Conservation (phyloP, 2,329 filamentous ascomycete genomes). For the Fusarium sp. region DNA sequence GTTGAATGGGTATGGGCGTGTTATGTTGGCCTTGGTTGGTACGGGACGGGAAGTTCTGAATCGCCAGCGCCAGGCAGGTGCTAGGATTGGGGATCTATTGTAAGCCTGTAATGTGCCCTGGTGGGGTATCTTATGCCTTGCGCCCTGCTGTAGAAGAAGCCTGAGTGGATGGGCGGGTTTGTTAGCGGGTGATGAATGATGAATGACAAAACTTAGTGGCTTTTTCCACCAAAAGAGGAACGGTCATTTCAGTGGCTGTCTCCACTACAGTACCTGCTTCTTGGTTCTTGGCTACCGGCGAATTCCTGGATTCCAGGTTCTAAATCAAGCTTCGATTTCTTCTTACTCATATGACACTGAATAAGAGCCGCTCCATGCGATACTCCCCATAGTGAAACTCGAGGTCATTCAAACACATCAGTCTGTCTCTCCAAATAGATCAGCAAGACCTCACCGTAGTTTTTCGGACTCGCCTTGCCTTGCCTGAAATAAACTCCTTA, state of each 20-base stretch:
- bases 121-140: slow-evolving; percentile 17
- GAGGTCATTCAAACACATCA: background rate
- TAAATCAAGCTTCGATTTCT: slow-evolving; percentile 5
- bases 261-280: slow-evolving; percentile 17
- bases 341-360: background rate
- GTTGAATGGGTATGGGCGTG: background rate
- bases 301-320: slow-evolving; percentile 8
- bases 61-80: slow-evolving; percentile 4
- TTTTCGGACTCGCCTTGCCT: background rate
- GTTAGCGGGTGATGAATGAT: slow-evolving; percentile 2
- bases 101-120: slow-evolving; percentile 12
- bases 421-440: background rate
- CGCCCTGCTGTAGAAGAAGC: background rate
- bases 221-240: slow-evolving; percentile 11
- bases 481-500: slow-evolving; percentile 1
- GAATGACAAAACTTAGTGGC: slow-evolving; percentile 21
- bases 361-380: background rate
- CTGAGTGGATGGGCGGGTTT: background rate
- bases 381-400: background rate
- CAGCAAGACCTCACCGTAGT: background rate
- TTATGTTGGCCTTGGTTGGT: slow-evolving; percentile 5
- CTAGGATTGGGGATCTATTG: slow-evolving; percentile 28
- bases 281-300: slow-evolving; percentile 10
- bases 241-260: slow-evolving; percentile 2
- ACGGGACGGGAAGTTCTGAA: background rate